Conservation (phyloP, 768 basidiomycete species). For the Boletus subcaerulescens region DNA sequence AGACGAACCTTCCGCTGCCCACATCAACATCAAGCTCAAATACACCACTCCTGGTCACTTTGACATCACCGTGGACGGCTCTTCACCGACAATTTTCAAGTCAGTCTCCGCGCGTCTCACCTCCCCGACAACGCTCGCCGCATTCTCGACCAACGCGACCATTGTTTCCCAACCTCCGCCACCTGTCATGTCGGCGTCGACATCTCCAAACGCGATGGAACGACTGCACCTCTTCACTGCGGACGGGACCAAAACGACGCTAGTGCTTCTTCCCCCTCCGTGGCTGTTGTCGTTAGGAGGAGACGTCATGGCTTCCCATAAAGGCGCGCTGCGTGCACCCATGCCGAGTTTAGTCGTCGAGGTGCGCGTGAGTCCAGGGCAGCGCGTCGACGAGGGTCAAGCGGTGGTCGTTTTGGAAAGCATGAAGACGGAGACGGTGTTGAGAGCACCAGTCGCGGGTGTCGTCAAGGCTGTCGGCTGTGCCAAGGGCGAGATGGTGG, state of each 20-base stretch:
- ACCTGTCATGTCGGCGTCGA: conserved; percentile 50
- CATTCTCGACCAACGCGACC: conserved; percentile 53
- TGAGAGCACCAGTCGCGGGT: conserved; percentile 69
- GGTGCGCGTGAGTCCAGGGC: conserved; percentile 73
- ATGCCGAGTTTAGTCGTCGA: conserved; percentile 96
- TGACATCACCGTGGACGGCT: conserved; percentile 47
- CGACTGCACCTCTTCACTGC: conserved; percentile 72
- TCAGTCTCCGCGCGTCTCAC: conserved; percentile 57
- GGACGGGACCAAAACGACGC: conserved; percentile 56
- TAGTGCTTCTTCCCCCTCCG: conserved; percentile 64
- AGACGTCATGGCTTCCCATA: conserved; percentile 51
- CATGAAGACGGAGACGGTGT: conserved; percentile 96
- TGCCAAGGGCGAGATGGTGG: conserved; percentile 87
- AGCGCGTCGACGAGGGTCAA: conserved; percentile 77
- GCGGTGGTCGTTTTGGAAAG: conserved; percentile 84
- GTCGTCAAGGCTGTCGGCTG: conserved; percentile 71
- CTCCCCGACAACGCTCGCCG: conserved; percentile 51
- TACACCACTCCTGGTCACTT: conserved; percentile 45
- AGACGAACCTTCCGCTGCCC: conserved; percentile 43
- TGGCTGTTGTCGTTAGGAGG: conserved; percentile 70
- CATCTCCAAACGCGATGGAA: conserved; percentile 58
- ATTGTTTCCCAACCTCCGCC: conserved; percentile 69
- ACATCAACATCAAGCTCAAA: conserved; percentile 39
- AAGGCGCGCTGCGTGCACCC: conserved; percentile 73
- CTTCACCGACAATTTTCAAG: conserved; percentile 36